Evolutionary conservation across 345 rosid species (phyloP), one percentile per base, ranked within the genome.

Genomic region (Eucalyptus pumila): DNA sequence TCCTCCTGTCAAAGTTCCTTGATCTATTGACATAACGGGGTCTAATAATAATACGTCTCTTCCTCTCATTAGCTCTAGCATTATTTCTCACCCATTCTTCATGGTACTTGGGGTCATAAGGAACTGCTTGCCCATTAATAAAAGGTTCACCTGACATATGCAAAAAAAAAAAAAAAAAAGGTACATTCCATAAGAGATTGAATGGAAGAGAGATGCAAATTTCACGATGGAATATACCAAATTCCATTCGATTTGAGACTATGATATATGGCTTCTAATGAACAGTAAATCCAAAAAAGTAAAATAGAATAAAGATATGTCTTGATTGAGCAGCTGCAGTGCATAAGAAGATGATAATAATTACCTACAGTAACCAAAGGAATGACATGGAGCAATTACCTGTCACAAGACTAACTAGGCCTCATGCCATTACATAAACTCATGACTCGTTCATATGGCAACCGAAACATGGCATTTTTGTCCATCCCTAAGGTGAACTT

Each of bases 21-120:
- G 56, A 19, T 19, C 56, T 52, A 4, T 92, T 98, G 32, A 89
- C 91, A 91, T 91, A 94, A 32, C n/a, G n/a, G n/a, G 97, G 98
- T 58, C 97, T 91, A 89, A 95, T 96, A 69, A 94, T 95, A 85
- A 96, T 95, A 54, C 5, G 60, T 87, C 94, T 92, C 87, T 97
- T 97, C 87, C 99, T 94, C 87, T 97, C 98, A 87, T 93, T 96
- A n/a, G 99, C 99, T 60, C 95, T 92, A 5, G 95, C 94, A 89
- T 95, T 95, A 94, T 98, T 98, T 93, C 97, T 96, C 67, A 95
- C 93, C 99, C 99, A 97, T 90, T 97, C 99, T 92, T 98, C 98
- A 21, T 97, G 98, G 89, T 96, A 97, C 94, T 97, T 96, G 7
- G 97, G 96, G 88, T 98, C 99, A 91, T 98, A 97, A 1, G 99